Percentiles rank a stretch among this genome's conserved stretches.
Evolutionary conservation across 768 basidiomycete species (phyloP).

Genomic region (Exsudoporus frostii): DNA sequence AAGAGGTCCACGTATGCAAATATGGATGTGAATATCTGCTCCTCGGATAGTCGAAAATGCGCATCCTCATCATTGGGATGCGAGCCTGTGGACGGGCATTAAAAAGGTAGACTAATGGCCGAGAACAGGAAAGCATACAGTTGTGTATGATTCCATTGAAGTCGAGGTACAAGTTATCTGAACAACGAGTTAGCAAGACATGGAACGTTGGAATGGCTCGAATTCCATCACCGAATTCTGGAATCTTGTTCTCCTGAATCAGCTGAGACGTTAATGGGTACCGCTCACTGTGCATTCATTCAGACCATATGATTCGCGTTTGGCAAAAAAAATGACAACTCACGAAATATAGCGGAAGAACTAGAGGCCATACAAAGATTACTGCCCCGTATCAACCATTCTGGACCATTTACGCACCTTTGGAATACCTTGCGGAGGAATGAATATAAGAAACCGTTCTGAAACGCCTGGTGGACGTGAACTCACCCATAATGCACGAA

Average conservation of each 20-base stretch:
- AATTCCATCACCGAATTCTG: slow-evolving; percentile 78
- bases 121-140: slow-evolving; percentile 37
- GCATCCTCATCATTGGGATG: slow-evolving; percentile 97
- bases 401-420: slow-evolving; percentile 45
- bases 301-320: slow-evolving; percentile 2
- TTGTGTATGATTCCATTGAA: slow-evolving; percentile 94
- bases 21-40: slow-evolving; percentile 96
- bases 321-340: slow-evolving; percentile 25
- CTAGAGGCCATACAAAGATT: slow-evolving; percentile 37
- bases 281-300: slow-evolving; percentile 63
- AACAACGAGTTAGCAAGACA: slow-evolving; percentile 11
- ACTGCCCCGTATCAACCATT: slow-evolving; percentile 1
- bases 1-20: slow-evolving; percentile 96
- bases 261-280: slow-evolving; percentile 98
- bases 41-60: slow-evolving; percentile 93
- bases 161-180: slow-evolving; percentile 90
- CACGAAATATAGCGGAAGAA: slow-evolving; percentile 97
- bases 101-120: background rate
- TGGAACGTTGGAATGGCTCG: background rate
- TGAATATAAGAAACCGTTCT: background rate
- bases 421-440: slow-evolving; percentile 47
- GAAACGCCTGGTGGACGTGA: background rate
- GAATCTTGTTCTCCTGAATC: slow-evolving; percentile 98
- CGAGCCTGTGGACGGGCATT: slow-evolving; percentile 49
- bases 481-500: slow-evolving; percentile 24